Percentiles rank a stretch among this genome's conserved stretches.
Conservation (phyloP, 306 rosid genomes). For the Cicer yamashitae region DNA sequence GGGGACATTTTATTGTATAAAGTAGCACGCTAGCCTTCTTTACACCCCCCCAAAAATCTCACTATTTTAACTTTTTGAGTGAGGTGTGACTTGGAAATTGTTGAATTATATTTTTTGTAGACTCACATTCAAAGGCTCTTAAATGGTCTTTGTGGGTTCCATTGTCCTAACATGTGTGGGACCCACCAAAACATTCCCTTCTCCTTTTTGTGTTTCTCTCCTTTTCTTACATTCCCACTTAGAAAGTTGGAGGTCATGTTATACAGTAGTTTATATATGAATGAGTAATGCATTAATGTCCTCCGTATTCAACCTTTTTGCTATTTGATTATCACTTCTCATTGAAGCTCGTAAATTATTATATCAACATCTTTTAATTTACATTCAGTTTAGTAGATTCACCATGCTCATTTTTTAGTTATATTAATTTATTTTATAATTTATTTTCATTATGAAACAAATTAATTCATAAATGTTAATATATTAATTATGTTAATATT, state of each 20-base stretch:
- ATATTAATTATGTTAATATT: too few relatives aligned
- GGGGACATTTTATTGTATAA: conserved; percentile 78
- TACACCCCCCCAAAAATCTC: conserved; percentile 62
- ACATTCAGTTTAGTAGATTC: too few relatives aligned
- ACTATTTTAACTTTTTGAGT: conserved; percentile 49
- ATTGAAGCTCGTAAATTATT: background rate
- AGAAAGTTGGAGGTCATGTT: conserved; percentile 47
- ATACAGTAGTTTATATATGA: conserved; percentile 17
- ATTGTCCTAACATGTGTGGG: conserved; percentile 28
- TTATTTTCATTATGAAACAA: too few relatives aligned
- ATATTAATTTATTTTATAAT: too few relatives aligned
- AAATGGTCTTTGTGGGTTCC: conserved; percentile 40
- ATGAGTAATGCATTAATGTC: conserved; percentile 26
- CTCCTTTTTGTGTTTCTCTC: background rate
- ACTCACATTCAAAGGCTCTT: conserved; percentile 15
- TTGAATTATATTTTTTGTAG: background rate
- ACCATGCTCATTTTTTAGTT: too few relatives aligned
- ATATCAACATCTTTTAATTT: too few relatives aligned
- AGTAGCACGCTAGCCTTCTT: conserved; percentile 74
- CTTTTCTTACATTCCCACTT: conserved; percentile 54
- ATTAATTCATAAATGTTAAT: too few relatives aligned
- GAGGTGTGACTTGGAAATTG: conserved; percentile 57
- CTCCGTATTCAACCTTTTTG: conserved; percentile 45
- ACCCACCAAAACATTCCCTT: conserved; percentile 48
- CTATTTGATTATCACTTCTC: conserved; percentile 42